Conservation (phyloP, 495 filamentous ascomycete species). For the Aspergillus funiculosus region DNA sequence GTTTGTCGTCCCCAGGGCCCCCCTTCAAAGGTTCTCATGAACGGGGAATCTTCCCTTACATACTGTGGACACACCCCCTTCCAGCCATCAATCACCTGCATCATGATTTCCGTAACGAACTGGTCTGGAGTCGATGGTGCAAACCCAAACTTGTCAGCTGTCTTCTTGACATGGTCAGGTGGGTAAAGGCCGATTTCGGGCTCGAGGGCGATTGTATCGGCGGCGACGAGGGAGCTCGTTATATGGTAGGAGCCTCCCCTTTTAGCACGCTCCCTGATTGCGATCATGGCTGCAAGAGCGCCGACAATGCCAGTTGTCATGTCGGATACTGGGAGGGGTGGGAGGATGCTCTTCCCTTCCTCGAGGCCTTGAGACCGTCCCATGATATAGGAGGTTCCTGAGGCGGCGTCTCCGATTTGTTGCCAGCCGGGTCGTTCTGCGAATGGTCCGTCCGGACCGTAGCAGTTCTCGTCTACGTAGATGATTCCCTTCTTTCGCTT, state of each 20-base stretch:
- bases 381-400: slow-evolving; percentile 15
- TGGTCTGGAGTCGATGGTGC: slow-evolving; percentile 16
- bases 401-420: slow-evolving; percentile 43
- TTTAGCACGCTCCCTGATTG: slow-evolving; percentile 22
- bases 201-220: slow-evolving; percentile 17
- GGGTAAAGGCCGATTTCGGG: slow-evolving; percentile 26
- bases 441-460: slow-evolving; percentile 40
- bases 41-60: slow-evolving; percentile 19
- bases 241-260: slow-evolving; percentile 29
- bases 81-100: slow-evolving; percentile 27
- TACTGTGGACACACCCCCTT: slow-evolving; percentile 23
- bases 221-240: slow-evolving; percentile 24
- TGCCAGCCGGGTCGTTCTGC: slow-evolving; percentile 40
- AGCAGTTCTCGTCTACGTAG: slow-evolving; percentile 61
- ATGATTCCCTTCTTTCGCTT: slow-evolving; percentile 50
- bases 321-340: slow-evolving; percentile 65
- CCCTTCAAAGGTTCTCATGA: slow-evolving; percentile 26
- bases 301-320: slow-evolving; percentile 59
- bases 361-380: slow-evolving; percentile 51
- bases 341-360: slow-evolving; percentile 57
- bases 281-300: slow-evolving; percentile 49
- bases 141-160: slow-evolving; percentile 14
- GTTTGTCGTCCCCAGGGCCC: slow-evolving; percentile 20
- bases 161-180: slow-evolving; percentile 16
- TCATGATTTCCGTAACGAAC: slow-evolving; percentile 28